Conservation (phyloP, 129 eudicot genomes). For the Escallonia herrerae region DNA sequence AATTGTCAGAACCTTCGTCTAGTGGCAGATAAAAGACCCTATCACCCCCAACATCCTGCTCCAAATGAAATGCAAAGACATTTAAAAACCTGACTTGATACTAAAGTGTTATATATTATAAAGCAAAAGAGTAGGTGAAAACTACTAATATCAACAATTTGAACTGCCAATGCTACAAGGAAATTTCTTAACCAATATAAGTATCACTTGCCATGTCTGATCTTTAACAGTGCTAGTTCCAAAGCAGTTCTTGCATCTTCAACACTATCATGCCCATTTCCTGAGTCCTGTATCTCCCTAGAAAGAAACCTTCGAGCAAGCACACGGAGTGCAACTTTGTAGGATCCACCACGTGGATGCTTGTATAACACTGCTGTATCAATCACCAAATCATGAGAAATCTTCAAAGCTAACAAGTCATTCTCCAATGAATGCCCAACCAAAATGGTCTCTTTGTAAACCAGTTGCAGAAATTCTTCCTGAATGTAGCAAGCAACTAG, state of each 20-base stretch:
- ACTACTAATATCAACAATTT: not conserved
- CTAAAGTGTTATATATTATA: not conserved
- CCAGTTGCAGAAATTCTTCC: slow-evolving; percentile 71
- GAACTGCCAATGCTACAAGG: not conserved
- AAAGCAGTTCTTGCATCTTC: slow-evolving; percentile 96
- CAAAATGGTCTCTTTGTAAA: slow-evolving; percentile 73
- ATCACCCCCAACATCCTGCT: not conserved
- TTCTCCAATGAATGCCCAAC: slow-evolving; percentile 98
- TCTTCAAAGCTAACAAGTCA: slow-evolving; percentile 79
- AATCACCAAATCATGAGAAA: slow-evolving; percentile 69
- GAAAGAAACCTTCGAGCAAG: slow-evolving; percentile 66
- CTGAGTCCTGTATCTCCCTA: slow-evolving; percentile 85
- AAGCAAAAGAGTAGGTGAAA: not conserved
- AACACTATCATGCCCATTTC: slow-evolving; percentile 80
- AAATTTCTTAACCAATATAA: not conserved
- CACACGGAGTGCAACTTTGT: slow-evolving; percentile 85
- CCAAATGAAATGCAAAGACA: no score
- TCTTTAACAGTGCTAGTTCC: slow-evolving; percentile 77
- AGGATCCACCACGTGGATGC: slow-evolving; percentile 84
- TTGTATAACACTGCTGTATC: slow-evolving; percentile 85
- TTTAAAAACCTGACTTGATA: not conserved
- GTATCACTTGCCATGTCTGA: slow-evolving; percentile 52
- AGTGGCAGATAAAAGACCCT: not conserved
- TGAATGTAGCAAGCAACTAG: slow-evolving; percentile 30
- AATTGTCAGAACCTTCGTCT: no score